Evolutionary conservation across 805 yeast genomes (phyloP).

Genomic region (Ogataea kodamae): DNA sequence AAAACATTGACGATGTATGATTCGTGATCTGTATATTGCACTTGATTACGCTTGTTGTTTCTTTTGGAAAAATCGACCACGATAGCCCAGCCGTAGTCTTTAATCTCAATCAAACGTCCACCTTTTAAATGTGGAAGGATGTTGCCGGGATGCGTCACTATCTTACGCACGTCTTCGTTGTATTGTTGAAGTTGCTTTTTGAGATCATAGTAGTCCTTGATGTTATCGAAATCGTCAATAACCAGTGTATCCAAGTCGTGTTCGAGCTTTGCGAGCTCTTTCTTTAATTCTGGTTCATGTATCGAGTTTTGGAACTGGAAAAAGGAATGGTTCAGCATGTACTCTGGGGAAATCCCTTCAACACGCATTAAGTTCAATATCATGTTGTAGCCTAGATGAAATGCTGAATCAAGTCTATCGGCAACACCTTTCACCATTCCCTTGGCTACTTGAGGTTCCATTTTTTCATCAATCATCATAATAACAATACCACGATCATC

Average conservation of each 20-base stretch:
- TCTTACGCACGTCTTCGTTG: conserved; percentile 70
- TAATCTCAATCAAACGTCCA: conserved; percentile 78
- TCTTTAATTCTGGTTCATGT: conserved; percentile 82
- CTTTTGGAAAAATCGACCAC: conserved; percentile 77
- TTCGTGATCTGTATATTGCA: conserved; percentile 78
- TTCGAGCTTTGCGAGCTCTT: conserved; percentile 53
- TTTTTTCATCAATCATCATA: conserved; percentile 98
- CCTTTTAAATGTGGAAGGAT: conserved; percentile 79
- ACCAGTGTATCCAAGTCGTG: conserved; percentile 44
- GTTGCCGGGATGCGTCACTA: conserved; percentile 89
- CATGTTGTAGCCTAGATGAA: conserved; percentile 97
- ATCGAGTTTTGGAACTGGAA: conserved; percentile 93
- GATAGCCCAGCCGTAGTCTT: conserved; percentile 95
- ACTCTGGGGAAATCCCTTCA: conserved; percentile 97
- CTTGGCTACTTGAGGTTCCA: conserved; percentile 99
- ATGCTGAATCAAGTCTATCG: conserved; percentile 94
- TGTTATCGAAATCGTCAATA: conserved; percentile 69
- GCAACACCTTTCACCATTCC: conserved; percentile 99
- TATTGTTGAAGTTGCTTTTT: conserved; percentile 68
- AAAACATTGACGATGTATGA: conserved; percentile 84
- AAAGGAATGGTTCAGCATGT: conserved; percentile 91
- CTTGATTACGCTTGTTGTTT: conserved; percentile 48
- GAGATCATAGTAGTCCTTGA: conserved; percentile 81
- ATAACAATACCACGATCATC: conserved; percentile 99
- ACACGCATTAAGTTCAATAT: conserved; percentile 92